phyloP scores from a whole-genome alignment of 2,329 filamentous ascomycete genomes.

The Aspergillus ochraceoroseus region DNA sequence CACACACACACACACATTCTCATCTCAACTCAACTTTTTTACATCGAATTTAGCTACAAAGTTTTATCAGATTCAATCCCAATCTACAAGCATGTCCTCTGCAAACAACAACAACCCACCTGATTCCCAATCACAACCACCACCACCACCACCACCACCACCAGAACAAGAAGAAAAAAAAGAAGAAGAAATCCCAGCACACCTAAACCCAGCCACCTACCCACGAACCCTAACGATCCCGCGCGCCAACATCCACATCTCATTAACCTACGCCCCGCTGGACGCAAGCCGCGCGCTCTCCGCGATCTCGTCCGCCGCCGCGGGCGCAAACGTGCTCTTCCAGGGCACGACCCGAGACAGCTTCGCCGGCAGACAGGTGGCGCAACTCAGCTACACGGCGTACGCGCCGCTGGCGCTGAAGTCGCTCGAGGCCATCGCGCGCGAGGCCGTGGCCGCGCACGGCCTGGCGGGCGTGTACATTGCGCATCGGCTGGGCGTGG shows the following conservation, averaged over 20 bases:
- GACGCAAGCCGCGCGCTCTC: conserved; percentile 33
- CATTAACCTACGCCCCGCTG: conserved; percentile 41
- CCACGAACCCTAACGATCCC: conserved; percentile 33
- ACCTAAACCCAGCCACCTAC: conserved; percentile 41
- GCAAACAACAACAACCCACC: too few relatives aligned
- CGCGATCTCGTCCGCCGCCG: conserved; percentile 39
- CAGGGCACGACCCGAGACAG: conserved; percentile 45
- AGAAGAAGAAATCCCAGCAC: too few relatives aligned
- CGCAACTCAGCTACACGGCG: conserved; percentile 44
- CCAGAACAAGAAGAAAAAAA: too few relatives aligned
- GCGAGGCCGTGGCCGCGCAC: conserved; percentile 53
- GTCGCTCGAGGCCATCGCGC: conserved; percentile 38
- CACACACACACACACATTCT: neutral
- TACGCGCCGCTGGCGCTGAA: conserved; percentile 43
- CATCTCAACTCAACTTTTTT: neutral
- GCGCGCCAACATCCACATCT: conserved; percentile 39
- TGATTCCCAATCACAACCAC: neutral
- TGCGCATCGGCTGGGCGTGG: conserved; percentile 75
- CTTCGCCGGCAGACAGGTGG: conserved; percentile 40
- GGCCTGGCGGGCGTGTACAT: conserved; percentile 69
- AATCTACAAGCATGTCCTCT: too few relatives aligned
- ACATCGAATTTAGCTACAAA: too few relatives aligned
- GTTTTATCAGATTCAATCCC: too few relatives aligned
- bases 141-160: neutral
- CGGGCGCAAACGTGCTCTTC: conserved; percentile 46